These are phyloP conservation scores for Aspergillus fischeri DNA, from an alignment of 2,329 filamentous ascomycete genomes.

Conservation along the genomic window DNA sequence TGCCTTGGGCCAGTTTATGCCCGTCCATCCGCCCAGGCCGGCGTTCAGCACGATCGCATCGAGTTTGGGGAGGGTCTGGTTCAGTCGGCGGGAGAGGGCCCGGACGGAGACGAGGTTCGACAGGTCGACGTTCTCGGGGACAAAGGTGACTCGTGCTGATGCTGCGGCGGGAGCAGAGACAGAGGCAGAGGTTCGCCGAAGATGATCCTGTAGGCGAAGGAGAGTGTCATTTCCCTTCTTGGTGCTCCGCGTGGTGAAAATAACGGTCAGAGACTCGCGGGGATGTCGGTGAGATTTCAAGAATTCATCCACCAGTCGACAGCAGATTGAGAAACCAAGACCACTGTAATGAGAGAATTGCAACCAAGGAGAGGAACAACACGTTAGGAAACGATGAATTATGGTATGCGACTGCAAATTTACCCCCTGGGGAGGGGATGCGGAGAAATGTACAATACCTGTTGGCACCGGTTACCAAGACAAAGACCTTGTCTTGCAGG, in stretches of 20 bases:
- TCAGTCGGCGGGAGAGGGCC: conserved; percentile 48
- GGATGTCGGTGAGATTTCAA: conserved; percentile 60
- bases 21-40: conserved; percentile 80
- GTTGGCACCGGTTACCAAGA: conserved; percentile 81
- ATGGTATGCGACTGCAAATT: not conserved
- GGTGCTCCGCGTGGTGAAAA: conserved; percentile 75
- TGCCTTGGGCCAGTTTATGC: conserved; percentile 65
- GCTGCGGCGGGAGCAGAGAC: conserved; percentile 27
- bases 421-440: not conserved
- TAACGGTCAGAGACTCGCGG: conserved; percentile 67
- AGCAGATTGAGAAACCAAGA: conserved; percentile 77
- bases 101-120: conserved; percentile 54
- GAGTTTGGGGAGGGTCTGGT: conserved; percentile 59
- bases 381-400: conserved; percentile 4
- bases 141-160: conserved; percentile 42
- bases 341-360: conserved; percentile 55
- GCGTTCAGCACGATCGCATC: conserved; percentile 83
- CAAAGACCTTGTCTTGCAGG: conserved; percentile 33
- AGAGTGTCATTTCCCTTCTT: conserved; percentile 73
- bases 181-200: conserved; percentile 45
- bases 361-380: conserved; percentile 5
- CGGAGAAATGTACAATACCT: conserved; percentile 54
- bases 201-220: conserved; percentile 58
- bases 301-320: conserved; percentile 87
- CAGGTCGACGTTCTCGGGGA: conserved; percentile 57